These are phyloP conservation scores for Sporopachydermia lactativora DNA, from an alignment of 805 yeast genomes.

Conservation along the genomic window DNA sequence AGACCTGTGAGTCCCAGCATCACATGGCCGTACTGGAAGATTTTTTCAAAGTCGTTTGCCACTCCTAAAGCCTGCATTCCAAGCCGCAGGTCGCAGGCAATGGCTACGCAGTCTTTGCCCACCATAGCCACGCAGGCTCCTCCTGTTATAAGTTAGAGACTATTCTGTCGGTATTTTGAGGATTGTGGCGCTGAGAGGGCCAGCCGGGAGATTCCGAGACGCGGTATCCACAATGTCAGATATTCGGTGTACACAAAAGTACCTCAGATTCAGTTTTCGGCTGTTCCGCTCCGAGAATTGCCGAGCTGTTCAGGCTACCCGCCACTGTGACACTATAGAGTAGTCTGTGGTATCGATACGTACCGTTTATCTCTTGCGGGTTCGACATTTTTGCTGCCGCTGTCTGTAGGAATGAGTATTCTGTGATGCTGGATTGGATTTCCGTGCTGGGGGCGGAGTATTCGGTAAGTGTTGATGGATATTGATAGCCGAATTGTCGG, in stretches of 20 bases:
- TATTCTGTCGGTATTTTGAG: conserved; percentile 4
- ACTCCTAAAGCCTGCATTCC: conserved; percentile 92
- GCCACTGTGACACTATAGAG: too few species aligned
- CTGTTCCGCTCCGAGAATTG: too few species aligned
- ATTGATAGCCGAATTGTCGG: too few species aligned
- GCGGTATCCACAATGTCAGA: not conserved
- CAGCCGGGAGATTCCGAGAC: too few species aligned
- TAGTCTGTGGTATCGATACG: too few species aligned
- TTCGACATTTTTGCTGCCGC: conserved; percentile 17
- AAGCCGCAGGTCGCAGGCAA: conserved; percentile 87
- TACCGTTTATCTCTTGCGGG: conserved; percentile 22
- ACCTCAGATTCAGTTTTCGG: too few species aligned
- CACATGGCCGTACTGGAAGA: conserved; percentile 74
- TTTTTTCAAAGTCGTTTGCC: conserved; percentile 84
- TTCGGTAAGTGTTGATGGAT: too few species aligned
- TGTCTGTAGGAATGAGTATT: too few species aligned
- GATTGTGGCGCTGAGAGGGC: too few species aligned
- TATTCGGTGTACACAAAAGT: not conserved
- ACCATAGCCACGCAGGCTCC: conserved; percentile 98
- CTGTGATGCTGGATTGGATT: too few species aligned
- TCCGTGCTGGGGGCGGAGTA: too few species aligned
- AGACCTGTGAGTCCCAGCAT: conserved; percentile 89
- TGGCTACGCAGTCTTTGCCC: conserved; percentile 96
- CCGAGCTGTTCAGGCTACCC: too few species aligned
- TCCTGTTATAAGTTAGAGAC: conserved; percentile 27